phyloP scores from a whole-genome alignment of 257 asterid genomes.

The Rehmannia glutinosa region DNA sequence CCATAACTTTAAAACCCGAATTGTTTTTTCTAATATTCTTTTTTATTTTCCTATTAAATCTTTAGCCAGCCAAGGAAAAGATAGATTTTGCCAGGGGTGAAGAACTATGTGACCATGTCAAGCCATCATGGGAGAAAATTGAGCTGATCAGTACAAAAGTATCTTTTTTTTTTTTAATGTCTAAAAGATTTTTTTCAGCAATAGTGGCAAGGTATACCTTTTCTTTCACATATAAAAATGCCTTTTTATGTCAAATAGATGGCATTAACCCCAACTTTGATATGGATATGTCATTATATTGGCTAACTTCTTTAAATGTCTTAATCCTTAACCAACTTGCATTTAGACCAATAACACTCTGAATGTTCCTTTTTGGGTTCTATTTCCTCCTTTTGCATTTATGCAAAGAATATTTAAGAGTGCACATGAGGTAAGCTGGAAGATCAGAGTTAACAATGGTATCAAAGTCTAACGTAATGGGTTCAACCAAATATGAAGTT shows the following conservation, averaged over 20 bases:
- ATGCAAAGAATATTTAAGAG: too few species aligned
- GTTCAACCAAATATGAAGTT: too few species aligned
- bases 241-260: neutral
- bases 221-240: neutral
- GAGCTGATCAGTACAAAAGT: neutral
- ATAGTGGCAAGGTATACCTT: neutral
- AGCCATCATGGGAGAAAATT: neutral
- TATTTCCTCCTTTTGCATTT: too few species aligned
- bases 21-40: neutral
- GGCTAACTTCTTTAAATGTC: too few species aligned
- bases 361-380: too few species aligned
- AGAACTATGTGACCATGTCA: neutral
- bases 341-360: too few species aligned
- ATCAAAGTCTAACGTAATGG: too few species aligned
- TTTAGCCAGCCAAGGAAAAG: neutral
- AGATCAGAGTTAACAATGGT: too few species aligned
- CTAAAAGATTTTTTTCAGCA: neutral
- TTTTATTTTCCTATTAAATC: neutral
- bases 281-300: neutral
- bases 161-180: neutral
- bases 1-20: slow-evolving; percentile 19
- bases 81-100: neutral
- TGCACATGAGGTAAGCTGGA: too few species aligned
- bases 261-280: neutral
- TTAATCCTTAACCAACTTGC: too few species aligned